Base-by-base conservation (phyloP, 108 stramenopile species). In the Nitzschia sp. region DNA sequence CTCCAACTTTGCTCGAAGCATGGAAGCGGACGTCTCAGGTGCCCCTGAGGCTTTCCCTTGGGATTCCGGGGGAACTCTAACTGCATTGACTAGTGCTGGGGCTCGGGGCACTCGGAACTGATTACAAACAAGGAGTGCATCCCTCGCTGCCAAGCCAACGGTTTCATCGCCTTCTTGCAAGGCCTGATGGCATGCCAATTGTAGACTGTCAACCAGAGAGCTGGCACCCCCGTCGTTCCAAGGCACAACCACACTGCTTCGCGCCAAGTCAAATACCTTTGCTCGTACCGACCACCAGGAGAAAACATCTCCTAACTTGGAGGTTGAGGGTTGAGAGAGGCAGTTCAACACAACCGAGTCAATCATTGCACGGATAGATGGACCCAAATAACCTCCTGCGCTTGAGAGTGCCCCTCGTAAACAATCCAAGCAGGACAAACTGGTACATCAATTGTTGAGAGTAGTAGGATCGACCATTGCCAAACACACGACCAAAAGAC, bases 161-260 rank as follows among this genome's bases (percentile, higher is more conserved):
- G 21, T 29, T n/a, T 15, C 41, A 44, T 83, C 71, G 5, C 15
- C 11, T 40, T 72, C 67, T 9, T 26, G n/a, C 41, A 24, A 39
- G 8, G 53, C 43, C 25, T 22, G 40, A 1, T 29, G 26, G 24
- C 67, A 72, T 48, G 71, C 61, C 6, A 51, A 7, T 7, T 34
- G 21, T 34, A 83, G 24, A 26, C 25, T 9, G 37, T 53, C 56
- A 12, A 61, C 41, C 10, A 80, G 21, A 11, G 54, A 54, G 24
- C 53, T 77, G 19, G 57, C 39, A 2, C 76, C 52, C 11, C 83
- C 83, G 66, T 83, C 79, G 51, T 72, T 64, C 76, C 76, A 83
- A 10, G 83, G 83, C 6, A 69, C 67, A 11, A 66, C 50, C 11
- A 72, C 50, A 46, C 74, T 72, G 11, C 39, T 61, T 10, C 14